phyloP scores from a whole-genome alignment of 2,329 filamentous ascomycete genomes.

The Macroventuria anomochaeta region DNA sequence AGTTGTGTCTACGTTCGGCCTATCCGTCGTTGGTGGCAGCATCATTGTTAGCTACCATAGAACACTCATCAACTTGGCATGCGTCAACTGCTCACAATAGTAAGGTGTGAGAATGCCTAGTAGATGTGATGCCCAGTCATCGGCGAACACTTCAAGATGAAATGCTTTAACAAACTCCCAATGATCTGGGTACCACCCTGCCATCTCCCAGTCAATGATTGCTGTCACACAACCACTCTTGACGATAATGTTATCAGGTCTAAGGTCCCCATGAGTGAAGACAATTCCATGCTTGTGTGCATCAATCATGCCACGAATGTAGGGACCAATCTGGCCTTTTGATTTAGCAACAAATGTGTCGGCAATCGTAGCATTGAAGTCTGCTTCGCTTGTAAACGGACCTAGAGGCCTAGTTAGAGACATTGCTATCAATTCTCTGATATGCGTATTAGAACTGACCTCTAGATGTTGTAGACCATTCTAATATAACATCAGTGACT shows the following conservation, averaged over 20 bases:
- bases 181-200: conserved; percentile 34
- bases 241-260: conserved; percentile 28
- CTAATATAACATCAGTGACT: conserved; percentile 30
- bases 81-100: conserved; percentile 25
- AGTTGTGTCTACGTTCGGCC: no score
- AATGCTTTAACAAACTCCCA: conserved; percentile 36
- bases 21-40: no score
- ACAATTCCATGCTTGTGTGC: conserved; percentile 27
- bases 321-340: conserved; percentile 23
- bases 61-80: conserved; percentile 21
- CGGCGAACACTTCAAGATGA: conserved; percentile 24
- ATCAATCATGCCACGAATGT: conserved; percentile 22
- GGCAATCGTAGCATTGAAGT: conserved; percentile 25
- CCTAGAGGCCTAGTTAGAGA: conserved; percentile 23
- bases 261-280: conserved; percentile 37
- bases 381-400: conserved; percentile 23
- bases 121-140: conserved; percentile 1
- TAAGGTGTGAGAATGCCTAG: conserved; percentile 25
- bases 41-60: conserved; percentile 26
- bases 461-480: conserved; percentile 26
- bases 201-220: conserved; percentile 31
- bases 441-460: conserved; percentile 13
- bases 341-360: conserved; percentile 22
- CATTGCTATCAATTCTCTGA: no score
- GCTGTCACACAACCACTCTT: conserved; percentile 23